Conservation (phyloP, 2,329 filamentous ascomycete species). For the Penicillium frequentans region DNA sequence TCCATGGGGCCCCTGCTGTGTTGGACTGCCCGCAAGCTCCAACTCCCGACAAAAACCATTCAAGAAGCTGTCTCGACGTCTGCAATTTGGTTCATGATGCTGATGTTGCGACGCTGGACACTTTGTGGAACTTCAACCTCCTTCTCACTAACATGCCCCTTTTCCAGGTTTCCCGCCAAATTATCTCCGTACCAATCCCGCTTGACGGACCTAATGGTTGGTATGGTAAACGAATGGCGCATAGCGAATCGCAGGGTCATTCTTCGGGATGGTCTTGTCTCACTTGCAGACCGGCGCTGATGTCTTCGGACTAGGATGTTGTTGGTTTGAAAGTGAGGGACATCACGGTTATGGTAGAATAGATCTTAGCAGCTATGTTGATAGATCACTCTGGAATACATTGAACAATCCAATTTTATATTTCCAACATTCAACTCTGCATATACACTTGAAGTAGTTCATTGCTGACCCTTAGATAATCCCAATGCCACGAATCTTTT, state of each 20-base stretch:
- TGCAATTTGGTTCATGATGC: background rate
- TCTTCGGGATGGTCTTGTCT: slow-evolving; percentile 28
- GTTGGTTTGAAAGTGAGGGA: slow-evolving; percentile 45
- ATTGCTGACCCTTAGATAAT: too few relatives aligned
- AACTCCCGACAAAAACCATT: background rate
- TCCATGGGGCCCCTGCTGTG: background rate
- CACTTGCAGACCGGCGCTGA: slow-evolving; percentile 45
- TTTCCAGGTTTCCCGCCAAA: slow-evolving; percentile 56
- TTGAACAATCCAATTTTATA: background rate
- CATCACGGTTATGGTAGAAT: slow-evolving; percentile 17
- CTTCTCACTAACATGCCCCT: background rate
- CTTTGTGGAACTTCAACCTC: background rate
- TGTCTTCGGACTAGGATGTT: slow-evolving; percentile 30
- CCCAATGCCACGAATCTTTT: too few relatives aligned
- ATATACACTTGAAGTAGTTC: background rate
- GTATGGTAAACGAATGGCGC: slow-evolving; percentile 93
- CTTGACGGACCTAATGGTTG: slow-evolving; percentile 56
- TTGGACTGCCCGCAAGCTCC: background rate
- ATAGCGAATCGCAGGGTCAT: slow-evolving; percentile 60
- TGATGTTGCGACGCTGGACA: background rate
- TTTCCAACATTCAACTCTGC: background rate
- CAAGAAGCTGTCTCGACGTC: background rate
- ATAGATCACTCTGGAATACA: background rate
- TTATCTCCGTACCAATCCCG: slow-evolving; percentile 74
- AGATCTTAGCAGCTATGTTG: background rate